phyloP scores from a whole-genome alignment of 345 rosid species.

The Angophora floribunda region DNA sequence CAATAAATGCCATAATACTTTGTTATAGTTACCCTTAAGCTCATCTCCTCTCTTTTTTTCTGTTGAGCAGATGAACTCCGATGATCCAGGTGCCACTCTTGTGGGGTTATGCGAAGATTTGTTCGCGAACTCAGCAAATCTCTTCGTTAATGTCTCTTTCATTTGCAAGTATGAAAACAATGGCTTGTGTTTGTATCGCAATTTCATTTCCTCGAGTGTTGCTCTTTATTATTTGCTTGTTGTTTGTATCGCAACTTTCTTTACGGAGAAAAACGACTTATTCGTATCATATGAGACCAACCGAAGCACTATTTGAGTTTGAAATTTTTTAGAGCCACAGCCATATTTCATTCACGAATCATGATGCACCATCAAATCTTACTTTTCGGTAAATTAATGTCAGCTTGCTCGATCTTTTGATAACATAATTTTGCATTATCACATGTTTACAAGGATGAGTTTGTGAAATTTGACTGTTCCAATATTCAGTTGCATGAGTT shows the following conservation, averaged over 20 bases:
- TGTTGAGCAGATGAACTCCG: not conserved
- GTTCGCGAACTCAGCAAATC: accelerated
- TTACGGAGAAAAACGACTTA: accelerated
- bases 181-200: accelerated
- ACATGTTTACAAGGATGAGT: not conserved
- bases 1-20: not conserved
- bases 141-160: not conserved
- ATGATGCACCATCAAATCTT: accelerated
- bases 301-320: accelerated
- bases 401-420: accelerated
- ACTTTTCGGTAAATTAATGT: not conserved
- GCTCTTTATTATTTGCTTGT: accelerated
- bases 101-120: not conserved
- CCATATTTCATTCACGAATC: accelerated
- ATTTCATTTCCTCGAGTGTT: accelerated
- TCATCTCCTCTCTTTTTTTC: accelerated
- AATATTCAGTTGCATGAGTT: not conserved
- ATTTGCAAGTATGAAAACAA: not conserved
- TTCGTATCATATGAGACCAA: not conserved
- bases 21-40: not conserved
- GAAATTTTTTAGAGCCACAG: accelerated
- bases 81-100: not conserved
- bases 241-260: accelerated
- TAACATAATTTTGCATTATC: not conserved
- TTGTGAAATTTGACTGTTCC: not conserved